Base-by-base conservation (phyloP, 2,329 filamentous ascomycete species). In the Sphaerulina populicola region DNA sequence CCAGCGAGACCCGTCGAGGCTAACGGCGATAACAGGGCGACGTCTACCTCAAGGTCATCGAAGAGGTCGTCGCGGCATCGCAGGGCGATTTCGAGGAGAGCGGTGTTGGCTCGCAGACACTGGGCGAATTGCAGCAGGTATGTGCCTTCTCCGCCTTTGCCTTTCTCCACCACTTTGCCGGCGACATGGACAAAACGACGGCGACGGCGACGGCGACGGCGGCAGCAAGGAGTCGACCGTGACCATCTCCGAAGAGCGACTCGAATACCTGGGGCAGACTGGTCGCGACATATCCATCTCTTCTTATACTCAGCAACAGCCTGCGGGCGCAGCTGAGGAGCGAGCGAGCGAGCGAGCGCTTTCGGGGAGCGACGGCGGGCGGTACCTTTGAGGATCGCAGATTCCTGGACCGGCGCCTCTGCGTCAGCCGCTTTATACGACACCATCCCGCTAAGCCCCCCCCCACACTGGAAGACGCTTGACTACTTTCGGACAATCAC, bases 71-170 rank as follows among this genome's bases (percentile, higher is more conserved):
- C 53, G 60, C 64, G 44, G 66, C 68, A 60, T 96, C 91, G 65
- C 81, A 87, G 66, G 86, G 91, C 66, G 93, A 97, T 72, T 97
- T 98, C 68, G 93, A 98, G 70, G 93, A 98, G 73, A 88, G 85
- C 62, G 93, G 93, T 63, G 85, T 97, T 59, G 88, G 94, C 63
- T 85, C 91, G 69, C 76, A 80, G 62, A 91, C 91, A 46, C 74
- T 98, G 64, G 82, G 91, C 60, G 88, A 95, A 69, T 76, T 98
- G 76, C 84, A 83, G 71, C 79, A 84, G 81, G 91, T 97, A 76
- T 79, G 60, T 64, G 52, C 52, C 51, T 18, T 30, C 21, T 49
- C 42, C 40, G 38, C 29, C 7, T 44, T 33, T 5, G 38, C 29
- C 7, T 44, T 33, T 5, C 44, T 46, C 39, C 37, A 36, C 38